phyloP scores from a whole-genome alignment of 768 basidiomycete species.

The Chalciporus piperatus region DNA sequence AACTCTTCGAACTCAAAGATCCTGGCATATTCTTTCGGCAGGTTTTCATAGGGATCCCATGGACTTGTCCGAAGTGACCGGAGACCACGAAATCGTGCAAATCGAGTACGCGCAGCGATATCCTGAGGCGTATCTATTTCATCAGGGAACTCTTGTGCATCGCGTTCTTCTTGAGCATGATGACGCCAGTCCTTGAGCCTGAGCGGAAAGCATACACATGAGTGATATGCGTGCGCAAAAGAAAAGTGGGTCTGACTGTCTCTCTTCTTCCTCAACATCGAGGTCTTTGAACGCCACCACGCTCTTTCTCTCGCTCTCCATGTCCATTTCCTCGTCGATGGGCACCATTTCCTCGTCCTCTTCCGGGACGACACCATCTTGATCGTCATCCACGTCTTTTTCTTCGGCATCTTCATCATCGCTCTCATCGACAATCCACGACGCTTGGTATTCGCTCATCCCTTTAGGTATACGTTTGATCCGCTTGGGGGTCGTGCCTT shows the following conservation, averaged over 20 bases:
- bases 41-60: constrained; percentile 97
- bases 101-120: constrained; percentile 72
- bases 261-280: constrained; percentile 79
- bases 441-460: constrained; percentile 94
- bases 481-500: constrained; percentile 74
- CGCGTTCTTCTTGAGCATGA: constrained; percentile 71
- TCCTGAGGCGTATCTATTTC: constrained; percentile 94
- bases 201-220: background rate
- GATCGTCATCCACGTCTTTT: constrained; percentile 43
- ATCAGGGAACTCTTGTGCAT: constrained; percentile 89
- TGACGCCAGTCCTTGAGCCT: constrained; percentile 71
- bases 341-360: constrained; percentile 67
- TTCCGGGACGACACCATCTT: constrained; percentile 34
- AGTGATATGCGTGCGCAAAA: background rate
- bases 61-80: constrained; percentile 91
- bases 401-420: constrained; percentile 58
- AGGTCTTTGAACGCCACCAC: constrained; percentile 71
- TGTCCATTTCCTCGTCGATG: constrained; percentile 50
- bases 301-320: constrained; percentile 53
- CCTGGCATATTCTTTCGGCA: constrained; percentile 89
- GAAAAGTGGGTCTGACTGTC: constrained; percentile 57
- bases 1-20: constrained; percentile 98
- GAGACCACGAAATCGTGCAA: constrained; percentile 90
- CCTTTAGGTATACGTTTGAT: constrained; percentile 91
- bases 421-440: constrained; percentile 90